Percentiles rank a stretch among this genome's conserved stretches.
Conservation (phyloP, 2,329 filamentous ascomycete genomes). For the Helminthosporium solani region DNA sequence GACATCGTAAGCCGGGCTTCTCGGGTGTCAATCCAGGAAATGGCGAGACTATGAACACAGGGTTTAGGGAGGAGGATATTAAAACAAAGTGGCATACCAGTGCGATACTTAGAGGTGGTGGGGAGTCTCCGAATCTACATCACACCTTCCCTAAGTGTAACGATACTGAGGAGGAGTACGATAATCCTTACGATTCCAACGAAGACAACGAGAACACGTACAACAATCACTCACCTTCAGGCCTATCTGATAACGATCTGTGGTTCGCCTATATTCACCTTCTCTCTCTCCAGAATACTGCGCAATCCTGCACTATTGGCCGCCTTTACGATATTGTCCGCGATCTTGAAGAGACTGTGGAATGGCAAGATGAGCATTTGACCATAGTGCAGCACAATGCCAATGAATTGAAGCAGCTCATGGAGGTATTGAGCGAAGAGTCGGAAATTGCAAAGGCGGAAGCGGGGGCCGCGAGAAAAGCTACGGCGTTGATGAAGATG, state of each 20-base stretch:
- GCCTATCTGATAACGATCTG: too few relatives aligned
- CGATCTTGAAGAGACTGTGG: conserved; percentile 4
- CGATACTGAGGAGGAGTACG: not conserved
- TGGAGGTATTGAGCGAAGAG: not conserved
- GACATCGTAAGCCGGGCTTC: not conserved
- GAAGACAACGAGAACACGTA: not conserved
- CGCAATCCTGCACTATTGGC: conserved; percentile 1
- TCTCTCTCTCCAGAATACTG: conserved; percentile 4
- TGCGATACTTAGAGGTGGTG: conserved; percentile 2
- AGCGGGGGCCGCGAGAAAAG: not conserved
- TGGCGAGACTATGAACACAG: not conserved
- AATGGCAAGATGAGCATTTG: conserved; percentile 6
- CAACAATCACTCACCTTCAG: not conserved
- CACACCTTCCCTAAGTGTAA: too few relatives aligned
- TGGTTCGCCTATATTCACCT: conserved; percentile 3
- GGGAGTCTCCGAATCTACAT: not conserved
- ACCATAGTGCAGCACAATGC: not conserved
- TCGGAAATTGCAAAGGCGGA: not conserved
- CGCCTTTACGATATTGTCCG: conserved; percentile 1
- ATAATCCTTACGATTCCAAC: not conserved
- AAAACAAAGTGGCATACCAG: not conserved
- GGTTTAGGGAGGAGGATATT: not conserved
- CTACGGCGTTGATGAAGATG: not conserved
- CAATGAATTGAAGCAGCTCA: not conserved
- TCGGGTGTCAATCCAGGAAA: not conserved